Evolutionary conservation across 768 basidiomycete species (phyloP).

Genomic region (Leucocoprinus birnbaumii): DNA sequence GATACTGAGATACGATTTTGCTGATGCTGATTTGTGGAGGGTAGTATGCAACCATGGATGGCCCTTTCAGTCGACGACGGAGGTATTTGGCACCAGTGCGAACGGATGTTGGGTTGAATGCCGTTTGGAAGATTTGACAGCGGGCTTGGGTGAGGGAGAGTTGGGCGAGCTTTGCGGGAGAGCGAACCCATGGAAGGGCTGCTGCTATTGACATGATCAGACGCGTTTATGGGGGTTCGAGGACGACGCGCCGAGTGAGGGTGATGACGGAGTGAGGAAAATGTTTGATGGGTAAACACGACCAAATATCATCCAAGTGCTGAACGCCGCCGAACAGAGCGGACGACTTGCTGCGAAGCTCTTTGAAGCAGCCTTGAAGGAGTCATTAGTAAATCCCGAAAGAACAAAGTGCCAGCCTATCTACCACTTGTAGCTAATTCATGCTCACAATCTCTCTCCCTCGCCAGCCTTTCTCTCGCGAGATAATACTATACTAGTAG

Average conservation of each 20-base stretch:
- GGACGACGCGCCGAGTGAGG: conserved; percentile 16
- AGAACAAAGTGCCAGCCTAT: no score
- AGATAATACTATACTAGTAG: no score
- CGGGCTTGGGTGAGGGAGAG: conserved; percentile 65
- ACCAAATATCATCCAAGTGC: background rate
- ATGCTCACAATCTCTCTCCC: no score
- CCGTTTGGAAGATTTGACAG: conserved; percentile 78
- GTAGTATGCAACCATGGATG: conserved; percentile 85
- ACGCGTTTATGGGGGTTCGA: conserved; percentile 17
- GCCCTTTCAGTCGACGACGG: conserved; percentile 75
- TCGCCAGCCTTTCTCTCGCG: no score
- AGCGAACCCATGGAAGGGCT: conserved; percentile 21
- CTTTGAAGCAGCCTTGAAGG: no score
- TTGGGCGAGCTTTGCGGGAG: conserved; percentile 60
- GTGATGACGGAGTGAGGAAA: no score
- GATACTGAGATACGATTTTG: conserved; percentile 45
- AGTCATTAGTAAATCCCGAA: no score
- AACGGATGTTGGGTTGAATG: conserved; percentile 78
- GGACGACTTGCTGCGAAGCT: no score
- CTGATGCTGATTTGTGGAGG: conserved; percentile 58
- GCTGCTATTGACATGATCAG: background rate
- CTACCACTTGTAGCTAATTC: no score
- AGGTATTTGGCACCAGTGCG: conserved; percentile 95
- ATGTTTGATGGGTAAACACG: background rate
- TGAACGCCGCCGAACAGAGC: no score